phyloP scores from a whole-genome alignment of 768 basidiomycete genomes.

The Hysterangium stoloniferum region DNA sequence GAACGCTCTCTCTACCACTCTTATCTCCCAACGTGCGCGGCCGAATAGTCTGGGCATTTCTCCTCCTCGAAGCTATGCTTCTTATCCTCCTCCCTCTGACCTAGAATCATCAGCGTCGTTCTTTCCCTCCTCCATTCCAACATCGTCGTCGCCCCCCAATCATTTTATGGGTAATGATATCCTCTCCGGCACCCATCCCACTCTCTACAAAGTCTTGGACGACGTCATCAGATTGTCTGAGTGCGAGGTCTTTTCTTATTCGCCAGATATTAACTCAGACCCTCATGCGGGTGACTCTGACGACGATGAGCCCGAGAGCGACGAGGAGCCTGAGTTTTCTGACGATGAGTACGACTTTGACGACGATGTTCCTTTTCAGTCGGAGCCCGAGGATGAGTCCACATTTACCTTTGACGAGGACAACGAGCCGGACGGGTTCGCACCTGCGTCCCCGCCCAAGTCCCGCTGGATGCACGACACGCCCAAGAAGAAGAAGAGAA shows the following conservation, averaged over 20 bases:
- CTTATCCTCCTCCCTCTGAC: slow-evolving; percentile 66
- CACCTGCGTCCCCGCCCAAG: slow-evolving; percentile 17
- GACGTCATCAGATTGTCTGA: slow-evolving; percentile 85
- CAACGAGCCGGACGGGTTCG: slow-evolving; percentile 50
- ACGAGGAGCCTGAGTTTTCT: slow-evolving; percentile 56
- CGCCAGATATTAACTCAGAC: slow-evolving; percentile 88
- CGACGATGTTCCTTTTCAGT: slow-evolving; percentile 29
- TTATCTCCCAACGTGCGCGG: slow-evolving; percentile 47
- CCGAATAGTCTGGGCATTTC: slow-evolving; percentile 50
- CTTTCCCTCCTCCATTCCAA: slow-evolving; percentile 69
- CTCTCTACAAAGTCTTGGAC: slow-evolving; percentile 80
- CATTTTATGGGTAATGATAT: slow-evolving; percentile 58
- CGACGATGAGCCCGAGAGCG: slow-evolving; percentile 46
- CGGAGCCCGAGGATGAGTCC: slow-evolving; percentile 52
- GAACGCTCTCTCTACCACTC: slow-evolving; percentile 76
- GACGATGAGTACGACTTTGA: slow-evolving; percentile 40
- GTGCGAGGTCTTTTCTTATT: slow-evolving; percentile 93
- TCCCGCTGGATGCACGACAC: slow-evolving; percentile 30
- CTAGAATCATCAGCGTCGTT: slow-evolving; percentile 36
- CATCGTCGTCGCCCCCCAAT: slow-evolving; percentile 61
- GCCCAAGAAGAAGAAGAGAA: slow-evolving; percentile 19
- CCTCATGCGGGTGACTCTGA: slow-evolving; percentile 82
- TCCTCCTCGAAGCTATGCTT: slow-evolving; percentile 77
- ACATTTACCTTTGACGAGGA: slow-evolving; percentile 78
- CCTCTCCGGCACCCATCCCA: slow-evolving; percentile 79